Percentiles rank a stretch among this genome's conserved stretches.
Evolutionary conservation across 1,284 basidiomycete genomes (phyloP).

Genomic region (Microbotryum intermedium): DNA sequence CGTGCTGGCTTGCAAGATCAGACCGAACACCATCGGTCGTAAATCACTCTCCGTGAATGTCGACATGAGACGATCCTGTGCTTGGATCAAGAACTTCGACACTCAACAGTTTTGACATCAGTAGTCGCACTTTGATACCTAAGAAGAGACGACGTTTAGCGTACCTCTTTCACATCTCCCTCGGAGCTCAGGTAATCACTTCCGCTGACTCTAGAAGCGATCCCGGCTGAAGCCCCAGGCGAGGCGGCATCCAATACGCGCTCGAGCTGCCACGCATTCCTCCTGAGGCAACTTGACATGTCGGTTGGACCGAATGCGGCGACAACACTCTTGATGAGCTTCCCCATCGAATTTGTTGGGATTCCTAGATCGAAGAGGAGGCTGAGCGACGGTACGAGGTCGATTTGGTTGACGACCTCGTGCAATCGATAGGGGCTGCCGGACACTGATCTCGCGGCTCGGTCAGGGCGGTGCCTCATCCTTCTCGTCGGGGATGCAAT

Average conservation of each 20-base stretch:
- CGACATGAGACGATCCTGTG: constrained; percentile 22
- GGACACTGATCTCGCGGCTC: not conserved
- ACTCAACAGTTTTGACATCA: not conserved
- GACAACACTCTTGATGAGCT: constrained; percentile 22
- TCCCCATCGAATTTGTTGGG: constrained; percentile 30
- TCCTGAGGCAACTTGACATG: not conserved
- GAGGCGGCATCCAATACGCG: constrained; percentile 5
- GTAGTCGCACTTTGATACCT: not conserved
- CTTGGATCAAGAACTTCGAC: constrained; percentile 19
- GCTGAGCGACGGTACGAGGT: constrained; percentile 30
- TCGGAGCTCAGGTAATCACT: not conserved
- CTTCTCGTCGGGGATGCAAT: too few species aligned
- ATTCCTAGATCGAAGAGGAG: constrained; percentile 26
- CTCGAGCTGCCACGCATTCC: constrained; percentile 5
- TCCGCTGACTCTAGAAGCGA: not conserved
- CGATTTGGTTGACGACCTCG: constrained; percentile 29
- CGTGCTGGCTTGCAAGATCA: not conserved
- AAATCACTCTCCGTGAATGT: constrained; percentile 20
- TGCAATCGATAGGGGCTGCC: constrained; percentile 3
- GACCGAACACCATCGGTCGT: constrained; percentile 4
- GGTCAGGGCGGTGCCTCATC: too few species aligned
- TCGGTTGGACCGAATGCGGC: not conserved
- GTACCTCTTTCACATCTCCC: not conserved
- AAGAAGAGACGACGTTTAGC: not conserved
- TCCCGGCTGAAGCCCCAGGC: not conserved